Conservation (phyloP, 2,329 filamentous ascomycete genomes). For the Botryotinia convoluta region DNA sequence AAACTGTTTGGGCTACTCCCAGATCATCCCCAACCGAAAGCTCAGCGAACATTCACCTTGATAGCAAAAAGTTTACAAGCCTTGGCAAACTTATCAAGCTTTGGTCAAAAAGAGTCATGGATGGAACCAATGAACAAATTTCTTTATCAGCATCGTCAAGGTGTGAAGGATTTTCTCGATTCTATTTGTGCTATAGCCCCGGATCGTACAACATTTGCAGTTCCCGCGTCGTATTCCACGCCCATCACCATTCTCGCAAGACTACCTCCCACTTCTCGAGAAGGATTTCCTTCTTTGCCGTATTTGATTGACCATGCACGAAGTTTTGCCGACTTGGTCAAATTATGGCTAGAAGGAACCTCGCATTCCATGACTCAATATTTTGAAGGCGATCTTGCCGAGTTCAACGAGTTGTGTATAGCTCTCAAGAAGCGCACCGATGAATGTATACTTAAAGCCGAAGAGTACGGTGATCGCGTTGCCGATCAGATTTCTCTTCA, state of each 20-base stretch:
- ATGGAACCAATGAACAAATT: slow-evolving; percentile 99
- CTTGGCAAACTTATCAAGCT: slow-evolving; percentile 84
- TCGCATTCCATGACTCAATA: slow-evolving; percentile 22
- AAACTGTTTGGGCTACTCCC: slow-evolving; percentile 83
- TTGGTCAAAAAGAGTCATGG: slow-evolving; percentile 95
- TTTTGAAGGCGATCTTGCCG: slow-evolving; percentile 35
- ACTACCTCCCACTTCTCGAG: slow-evolving; percentile 73
- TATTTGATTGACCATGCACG: slow-evolving; percentile 88
- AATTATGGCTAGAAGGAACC: slow-evolving; percentile 67
- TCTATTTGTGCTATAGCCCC: slow-evolving; percentile 78
- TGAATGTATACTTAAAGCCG: slow-evolving; percentile 37
- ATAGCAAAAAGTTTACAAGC: slow-evolving; percentile 92
- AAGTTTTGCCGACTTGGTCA: slow-evolving; percentile 79
- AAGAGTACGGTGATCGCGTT: slow-evolving; percentile 27
- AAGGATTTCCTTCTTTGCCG: slow-evolving; percentile 90
- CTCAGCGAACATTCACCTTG: slow-evolving; percentile 84
- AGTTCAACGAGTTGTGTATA: slow-evolving; percentile 37
- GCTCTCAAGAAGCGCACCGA: slow-evolving; percentile 36
- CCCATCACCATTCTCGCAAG: slow-evolving; percentile 86
- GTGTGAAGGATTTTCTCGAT: slow-evolving; percentile 86
- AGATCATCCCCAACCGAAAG: slow-evolving; percentile 79
- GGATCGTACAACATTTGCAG: slow-evolving; percentile 60
- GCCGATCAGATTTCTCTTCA: slow-evolving; percentile 31
- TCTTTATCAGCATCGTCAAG: slow-evolving; percentile 68
- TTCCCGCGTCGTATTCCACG: slow-evolving; percentile 86